Percentiles rank a stretch among this genome's conserved stretches.
These are phyloP conservation scores for Globisporangium takayamanum DNA, from an alignment of 352 stramenopile genomes.

Conservation along the genomic window DNA sequence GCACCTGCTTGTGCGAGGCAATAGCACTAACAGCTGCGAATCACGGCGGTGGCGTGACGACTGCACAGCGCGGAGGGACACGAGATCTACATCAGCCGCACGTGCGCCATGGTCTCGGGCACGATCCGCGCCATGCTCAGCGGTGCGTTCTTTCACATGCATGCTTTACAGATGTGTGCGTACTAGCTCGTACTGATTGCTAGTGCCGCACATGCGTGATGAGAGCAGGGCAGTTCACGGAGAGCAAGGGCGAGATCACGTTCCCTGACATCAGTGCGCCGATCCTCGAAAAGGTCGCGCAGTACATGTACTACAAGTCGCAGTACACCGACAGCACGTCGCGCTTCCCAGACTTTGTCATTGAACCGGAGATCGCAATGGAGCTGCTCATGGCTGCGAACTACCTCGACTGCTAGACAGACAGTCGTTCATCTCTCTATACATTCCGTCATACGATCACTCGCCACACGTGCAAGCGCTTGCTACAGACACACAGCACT, in stretches of 20 bases:
- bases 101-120: conserved; percentile 91
- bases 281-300: conserved; percentile 96
- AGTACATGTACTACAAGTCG: conserved; percentile 99
- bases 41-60: not conserved
- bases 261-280: conserved; percentile 95
- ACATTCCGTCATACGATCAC: too few relatives aligned
- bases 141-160: conserved; percentile 33
- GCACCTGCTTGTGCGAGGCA: not conserved
- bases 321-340: conserved; percentile 92
- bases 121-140: conserved; percentile 98
- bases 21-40: not conserved
- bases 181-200: not conserved
- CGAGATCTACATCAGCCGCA: conserved; percentile 92
- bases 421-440: too few relatives aligned
- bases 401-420: conserved; percentile 91
- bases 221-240: conserved; percentile 79
- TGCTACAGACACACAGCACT: too few relatives aligned
- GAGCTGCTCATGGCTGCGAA: conserved; percentile 97
- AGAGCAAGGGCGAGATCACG: conserved; percentile 94
- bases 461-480: too few relatives aligned
- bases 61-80: conserved; percentile 87
- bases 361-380: conserved; percentile 97
- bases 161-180: conserved; percentile 10
- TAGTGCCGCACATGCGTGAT: not conserved
- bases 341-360: conserved; percentile 96